phyloP scores from a whole-genome alignment of 106 monocot species.

The Chionographis japonica region DNA sequence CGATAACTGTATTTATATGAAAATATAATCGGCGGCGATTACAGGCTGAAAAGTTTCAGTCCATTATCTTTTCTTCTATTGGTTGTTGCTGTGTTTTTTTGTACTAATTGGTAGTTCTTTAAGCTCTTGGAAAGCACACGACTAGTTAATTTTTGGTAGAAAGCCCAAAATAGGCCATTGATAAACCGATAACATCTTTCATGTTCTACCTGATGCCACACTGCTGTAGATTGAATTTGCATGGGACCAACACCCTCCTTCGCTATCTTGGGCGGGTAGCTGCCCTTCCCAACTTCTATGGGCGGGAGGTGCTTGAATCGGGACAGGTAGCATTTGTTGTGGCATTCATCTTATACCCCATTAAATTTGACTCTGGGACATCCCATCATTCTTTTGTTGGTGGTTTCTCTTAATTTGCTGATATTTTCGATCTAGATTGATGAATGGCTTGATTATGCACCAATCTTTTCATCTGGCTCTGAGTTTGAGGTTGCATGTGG shows the following conservation, averaged over 20 bases:
- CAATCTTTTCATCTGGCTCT: slow-evolving; percentile 41
- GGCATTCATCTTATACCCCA: background rate
- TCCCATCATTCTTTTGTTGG: background rate
- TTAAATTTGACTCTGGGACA: background rate
- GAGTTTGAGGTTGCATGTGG: slow-evolving; percentile 77
- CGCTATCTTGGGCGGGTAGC: slow-evolving; percentile 49
- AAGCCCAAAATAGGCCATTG: background rate
- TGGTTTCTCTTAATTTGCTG: background rate
- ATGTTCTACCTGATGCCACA: background rate
- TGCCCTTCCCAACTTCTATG: slow-evolving; percentile 54
- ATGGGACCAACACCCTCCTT: slow-evolving; percentile 58
- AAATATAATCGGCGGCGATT: no score
- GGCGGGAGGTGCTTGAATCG: slow-evolving; percentile 42
- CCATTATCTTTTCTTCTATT: no score
- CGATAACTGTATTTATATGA: no score
- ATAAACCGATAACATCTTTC: background rate
- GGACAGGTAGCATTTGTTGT: slow-evolving; percentile 36
- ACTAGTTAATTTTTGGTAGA: background rate
- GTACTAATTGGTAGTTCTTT: no score
- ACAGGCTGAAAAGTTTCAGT: no score
- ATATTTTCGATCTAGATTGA: slow-evolving; percentile 54
- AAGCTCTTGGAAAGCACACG: no score
- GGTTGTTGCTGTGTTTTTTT: no score
- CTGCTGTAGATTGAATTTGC: slow-evolving; percentile 36
- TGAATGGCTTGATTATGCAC: slow-evolving; percentile 70